These are phyloP conservation scores for Cadophora sp. DNA, from an alignment of 2,329 filamentous ascomycete genomes.

Conservation along the genomic window DNA sequence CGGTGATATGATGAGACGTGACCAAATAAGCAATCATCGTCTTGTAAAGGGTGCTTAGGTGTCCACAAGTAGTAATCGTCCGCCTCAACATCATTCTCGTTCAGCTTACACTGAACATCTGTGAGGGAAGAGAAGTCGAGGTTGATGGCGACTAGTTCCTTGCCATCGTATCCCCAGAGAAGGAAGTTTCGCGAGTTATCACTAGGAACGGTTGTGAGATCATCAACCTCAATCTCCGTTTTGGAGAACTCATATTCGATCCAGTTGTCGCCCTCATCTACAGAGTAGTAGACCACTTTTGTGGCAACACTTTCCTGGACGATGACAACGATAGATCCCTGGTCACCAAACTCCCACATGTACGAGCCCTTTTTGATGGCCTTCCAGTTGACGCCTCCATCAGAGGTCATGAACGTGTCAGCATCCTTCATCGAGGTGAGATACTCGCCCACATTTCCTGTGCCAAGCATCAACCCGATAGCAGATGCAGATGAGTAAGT, in stretches of 20 bases:
- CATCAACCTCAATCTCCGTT: conserved; percentile 73
- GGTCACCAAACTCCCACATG: conserved; percentile 95
- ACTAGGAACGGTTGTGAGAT: conserved; percentile 87
- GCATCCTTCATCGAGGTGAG: conserved; percentile 56
- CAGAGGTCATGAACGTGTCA: conserved; percentile 88
- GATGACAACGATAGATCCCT: conserved; percentile 90
- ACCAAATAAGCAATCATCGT: conserved; percentile 88
- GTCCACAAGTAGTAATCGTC: conserved; percentile 87
- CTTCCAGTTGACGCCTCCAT: conserved; percentile 90
- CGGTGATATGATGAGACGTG: conserved; percentile 89
- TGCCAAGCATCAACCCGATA: conserved; percentile 87
- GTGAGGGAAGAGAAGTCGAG: conserved; percentile 87
- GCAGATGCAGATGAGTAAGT: conserved; percentile 90
- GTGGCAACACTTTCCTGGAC: conserved; percentile 75
- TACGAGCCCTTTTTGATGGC: conserved; percentile 86
- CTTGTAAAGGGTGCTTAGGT: conserved; percentile 80
- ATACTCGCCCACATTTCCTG: conserved; percentile 83
- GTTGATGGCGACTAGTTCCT: conserved; percentile 75
- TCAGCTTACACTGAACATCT: conserved; percentile 72
- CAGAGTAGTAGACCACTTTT: conserved; percentile 75
- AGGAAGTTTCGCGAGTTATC: conserved; percentile 92
- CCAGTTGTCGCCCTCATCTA: conserved; percentile 85
- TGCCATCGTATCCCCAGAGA: conserved; percentile 74
- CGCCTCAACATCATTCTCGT: conserved; percentile 64
- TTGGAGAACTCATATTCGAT: conserved; percentile 74